These are phyloP conservation scores for Arabidopsis thaliana DNA, from an alignment of 345 rosid species.

Conservation along the genomic window DNA sequence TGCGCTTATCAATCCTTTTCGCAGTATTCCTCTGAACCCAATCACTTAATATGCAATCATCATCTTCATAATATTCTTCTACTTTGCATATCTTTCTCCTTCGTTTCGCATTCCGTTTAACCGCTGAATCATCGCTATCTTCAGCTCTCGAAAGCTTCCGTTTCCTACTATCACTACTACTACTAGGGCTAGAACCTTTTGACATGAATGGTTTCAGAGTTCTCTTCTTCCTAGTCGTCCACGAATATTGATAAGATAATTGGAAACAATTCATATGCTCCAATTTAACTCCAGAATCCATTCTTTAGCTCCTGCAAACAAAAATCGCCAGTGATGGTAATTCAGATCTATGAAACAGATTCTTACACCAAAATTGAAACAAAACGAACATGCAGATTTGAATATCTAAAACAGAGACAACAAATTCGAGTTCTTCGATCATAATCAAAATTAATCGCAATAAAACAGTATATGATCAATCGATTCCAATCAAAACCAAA, in stretches of 20 bases:
- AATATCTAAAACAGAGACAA: not conserved
- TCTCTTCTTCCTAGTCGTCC: conserved; percentile 40
- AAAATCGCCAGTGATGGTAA: not conserved
- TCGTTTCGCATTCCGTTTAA: conserved; percentile 13
- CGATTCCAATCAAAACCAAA: not conserved
- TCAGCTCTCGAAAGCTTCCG: not conserved
- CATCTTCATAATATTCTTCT: not conserved
- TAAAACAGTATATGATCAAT: not conserved
- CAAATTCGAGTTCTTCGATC: not conserved
- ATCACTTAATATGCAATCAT: not conserved
- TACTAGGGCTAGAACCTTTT: not conserved
- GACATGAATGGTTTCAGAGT: not conserved
- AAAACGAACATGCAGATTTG: not conserved
- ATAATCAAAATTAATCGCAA: not conserved
- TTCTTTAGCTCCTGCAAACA: conserved; percentile 17
- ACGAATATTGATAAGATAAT: not conserved
- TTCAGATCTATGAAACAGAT: not conserved
- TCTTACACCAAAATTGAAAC: not conserved
- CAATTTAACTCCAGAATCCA: not conserved
- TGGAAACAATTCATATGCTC: not conserved
- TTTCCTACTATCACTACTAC: not conserved
- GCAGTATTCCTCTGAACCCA: not conserved
- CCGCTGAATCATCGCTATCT: not conserved
- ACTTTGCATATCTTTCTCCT: not conserved
- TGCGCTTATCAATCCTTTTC: not conserved